Conservation (phyloP, 2,329 filamentous ascomycete species). For the Neofusicoccum umdonicola region DNA sequence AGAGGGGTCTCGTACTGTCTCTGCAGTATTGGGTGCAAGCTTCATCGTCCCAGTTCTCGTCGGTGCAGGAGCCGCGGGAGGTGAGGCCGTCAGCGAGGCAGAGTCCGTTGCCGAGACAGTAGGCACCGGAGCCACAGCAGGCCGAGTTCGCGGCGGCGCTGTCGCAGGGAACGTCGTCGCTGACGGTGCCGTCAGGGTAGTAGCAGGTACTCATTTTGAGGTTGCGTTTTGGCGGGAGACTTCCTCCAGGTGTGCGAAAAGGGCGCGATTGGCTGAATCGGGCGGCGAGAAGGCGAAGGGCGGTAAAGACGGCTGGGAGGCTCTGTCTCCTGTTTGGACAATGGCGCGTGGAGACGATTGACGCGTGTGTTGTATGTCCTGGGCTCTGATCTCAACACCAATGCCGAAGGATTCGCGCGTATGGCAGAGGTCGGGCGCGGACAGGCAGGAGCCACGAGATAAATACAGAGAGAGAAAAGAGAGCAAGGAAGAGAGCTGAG, state of each 20-base stretch:
- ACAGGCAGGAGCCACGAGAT: no score
- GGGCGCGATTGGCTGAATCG: no score
- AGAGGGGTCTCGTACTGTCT: neutral
- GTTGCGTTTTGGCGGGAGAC: neutral
- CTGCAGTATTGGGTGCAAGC: conserved; percentile 8
- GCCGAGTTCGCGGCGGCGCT: neutral
- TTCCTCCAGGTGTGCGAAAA: no score
- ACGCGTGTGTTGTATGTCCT: no score
- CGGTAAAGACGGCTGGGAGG: no score
- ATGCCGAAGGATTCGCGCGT: no score
- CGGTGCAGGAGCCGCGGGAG: conserved; percentile 6
- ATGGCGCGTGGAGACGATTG: no score
- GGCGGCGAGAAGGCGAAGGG: no score
- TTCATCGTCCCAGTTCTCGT: neutral
- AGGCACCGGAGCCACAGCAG: conserved; percentile 8
- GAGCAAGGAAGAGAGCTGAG: neutral
- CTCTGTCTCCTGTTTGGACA: no score
- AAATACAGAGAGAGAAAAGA: no score
- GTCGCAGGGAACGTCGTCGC: conserved; percentile 10
- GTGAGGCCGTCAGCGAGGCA: neutral
- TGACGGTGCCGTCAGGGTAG: neutral
- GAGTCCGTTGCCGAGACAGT: conserved; percentile 16
- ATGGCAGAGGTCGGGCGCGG: no score
- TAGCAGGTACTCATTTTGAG: neutral
- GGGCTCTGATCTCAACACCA: no score